A percentile compares a stretch with the other conserved stretches of the same genome.
Evolutionary conservation across 2,329 filamentous ascomycete genomes (phyloP).

Genomic region (Aspergillus persii): DNA sequence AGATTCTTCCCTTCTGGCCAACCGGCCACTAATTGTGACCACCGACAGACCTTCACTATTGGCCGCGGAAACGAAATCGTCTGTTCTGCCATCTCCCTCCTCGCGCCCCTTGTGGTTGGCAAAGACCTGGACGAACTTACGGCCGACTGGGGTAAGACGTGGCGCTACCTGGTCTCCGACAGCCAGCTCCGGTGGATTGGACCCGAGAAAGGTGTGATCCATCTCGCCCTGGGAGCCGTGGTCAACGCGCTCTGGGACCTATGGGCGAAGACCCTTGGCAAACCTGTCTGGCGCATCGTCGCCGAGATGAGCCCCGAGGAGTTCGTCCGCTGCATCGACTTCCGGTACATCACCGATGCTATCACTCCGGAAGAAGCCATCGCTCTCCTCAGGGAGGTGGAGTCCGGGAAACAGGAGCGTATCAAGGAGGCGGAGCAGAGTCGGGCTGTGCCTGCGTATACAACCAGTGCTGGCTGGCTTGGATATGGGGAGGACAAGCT

Average conservation of each 20-base stretch:
- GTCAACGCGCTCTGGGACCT: constrained; percentile 93
- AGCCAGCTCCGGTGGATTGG: constrained; percentile 91
- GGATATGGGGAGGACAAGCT: constrained; percentile 88
- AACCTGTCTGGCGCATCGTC: constrained; percentile 88
- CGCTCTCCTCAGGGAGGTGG: constrained; percentile 63
- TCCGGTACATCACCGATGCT: constrained; percentile 92
- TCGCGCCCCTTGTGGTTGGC: constrained; percentile 72
- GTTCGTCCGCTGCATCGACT: constrained; percentile 85
- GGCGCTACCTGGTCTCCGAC: constrained; percentile 88
- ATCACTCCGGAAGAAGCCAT: constrained; percentile 82
- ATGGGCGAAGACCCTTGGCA: constrained; percentile 83
- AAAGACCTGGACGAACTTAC: constrained; percentile 75
- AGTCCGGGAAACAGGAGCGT: constrained; percentile 67
- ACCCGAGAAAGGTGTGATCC: constrained; percentile 90
- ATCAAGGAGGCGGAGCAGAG: constrained; percentile 70
- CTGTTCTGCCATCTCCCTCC: constrained; percentile 75
- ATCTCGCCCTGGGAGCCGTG: constrained; percentile 83
- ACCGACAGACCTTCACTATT: constrained; percentile 44
- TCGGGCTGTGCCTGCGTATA: constrained; percentile 83
- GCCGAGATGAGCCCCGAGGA: constrained; percentile 88
- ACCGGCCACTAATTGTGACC: background rate
- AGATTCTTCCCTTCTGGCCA: background rate
- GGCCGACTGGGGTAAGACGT: constrained; percentile 79
- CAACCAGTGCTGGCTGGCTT: constrained; percentile 87
- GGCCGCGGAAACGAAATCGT: constrained; percentile 86